A percentile compares a stretch with the other conserved stretches of the same genome.
These are phyloP conservation scores for Polytrichum commune DNA, from an alignment of 225 moss, liverwort and hornwort species.

Conservation along the genomic window DNA sequence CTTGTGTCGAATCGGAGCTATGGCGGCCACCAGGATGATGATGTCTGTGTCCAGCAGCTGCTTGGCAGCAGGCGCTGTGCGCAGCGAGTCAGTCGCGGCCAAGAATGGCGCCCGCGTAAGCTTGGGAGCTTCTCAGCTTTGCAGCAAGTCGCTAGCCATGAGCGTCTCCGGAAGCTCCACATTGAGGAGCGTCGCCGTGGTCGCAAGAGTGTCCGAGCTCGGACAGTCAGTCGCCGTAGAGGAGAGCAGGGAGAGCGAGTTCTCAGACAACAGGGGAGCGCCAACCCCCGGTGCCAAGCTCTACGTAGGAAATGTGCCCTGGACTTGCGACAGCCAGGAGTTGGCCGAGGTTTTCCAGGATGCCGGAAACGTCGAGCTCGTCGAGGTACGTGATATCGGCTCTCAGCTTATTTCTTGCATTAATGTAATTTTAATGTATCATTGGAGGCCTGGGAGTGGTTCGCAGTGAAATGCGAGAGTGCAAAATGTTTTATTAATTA, in stretches of 20 bases:
- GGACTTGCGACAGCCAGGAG: slow-evolving; percentile 58
- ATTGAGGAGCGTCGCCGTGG: neutral
- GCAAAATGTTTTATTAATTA: neutral
- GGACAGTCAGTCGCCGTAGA: neutral
- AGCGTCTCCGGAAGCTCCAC: neutral
- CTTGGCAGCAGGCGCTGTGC: neutral
- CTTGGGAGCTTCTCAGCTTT: neutral
- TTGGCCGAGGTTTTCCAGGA: slow-evolving; percentile 70
- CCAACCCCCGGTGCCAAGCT: slow-evolving; percentile 47
- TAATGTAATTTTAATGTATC: neutral
- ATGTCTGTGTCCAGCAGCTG: slow-evolving; percentile 9
- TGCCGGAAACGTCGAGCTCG: slow-evolving; percentile 52
- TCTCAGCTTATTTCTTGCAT: neutral
- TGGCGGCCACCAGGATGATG: slow-evolving; percentile 8
- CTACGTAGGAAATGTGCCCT: slow-evolving; percentile 81
- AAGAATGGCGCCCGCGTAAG: neutral
- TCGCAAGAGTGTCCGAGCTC: neutral
- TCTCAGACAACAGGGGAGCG: neutral
- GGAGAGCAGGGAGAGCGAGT: neutral
- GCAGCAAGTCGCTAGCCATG: neutral
- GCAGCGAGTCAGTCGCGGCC: neutral
- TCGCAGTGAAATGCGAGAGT: neutral
- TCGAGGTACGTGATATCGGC: slow-evolving; percentile 38
- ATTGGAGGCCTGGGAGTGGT: neutral
- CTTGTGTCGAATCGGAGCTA: neutral